These are phyloP conservation scores for Aspergillus ibericus DNA, from an alignment of 2,329 filamentous ascomycete genomes.

Conservation along the genomic window DNA sequence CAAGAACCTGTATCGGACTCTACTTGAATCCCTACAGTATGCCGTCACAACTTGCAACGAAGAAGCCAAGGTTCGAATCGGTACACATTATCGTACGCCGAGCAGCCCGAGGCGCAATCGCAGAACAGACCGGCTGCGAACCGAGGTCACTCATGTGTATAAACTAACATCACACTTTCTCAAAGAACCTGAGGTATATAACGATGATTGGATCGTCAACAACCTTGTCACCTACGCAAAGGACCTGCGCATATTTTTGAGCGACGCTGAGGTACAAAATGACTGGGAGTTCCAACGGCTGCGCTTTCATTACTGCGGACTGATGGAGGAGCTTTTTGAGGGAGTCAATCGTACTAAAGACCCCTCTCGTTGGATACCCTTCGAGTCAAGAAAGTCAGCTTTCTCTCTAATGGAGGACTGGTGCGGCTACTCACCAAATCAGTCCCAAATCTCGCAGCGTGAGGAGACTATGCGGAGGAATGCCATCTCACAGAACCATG, in stretches of 20 bases:
- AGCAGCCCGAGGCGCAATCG: constrained; percentile 80
- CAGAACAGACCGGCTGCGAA: constrained; percentile 82
- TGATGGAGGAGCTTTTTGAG: constrained; percentile 91
- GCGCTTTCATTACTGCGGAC: constrained; percentile 86
- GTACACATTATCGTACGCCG: constrained; percentile 73
- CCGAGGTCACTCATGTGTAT: constrained; percentile 95
- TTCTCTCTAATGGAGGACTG: constrained; percentile 98
- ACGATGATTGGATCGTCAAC: constrained; percentile 85
- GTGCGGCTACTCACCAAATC: constrained; percentile 96
- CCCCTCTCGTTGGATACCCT: constrained; percentile 91
- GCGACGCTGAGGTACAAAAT: constrained; percentile 90
- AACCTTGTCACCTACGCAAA: constrained; percentile 89
- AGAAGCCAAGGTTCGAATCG: constrained; percentile 78
- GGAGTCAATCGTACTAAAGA: constrained; percentile 84
- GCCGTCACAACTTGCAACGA: constrained; percentile 84
- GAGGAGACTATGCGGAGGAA: constrained; percentile 87
- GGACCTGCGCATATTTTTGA: constrained; percentile 89
- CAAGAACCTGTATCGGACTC: constrained; percentile 83
- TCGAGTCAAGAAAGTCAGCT: constrained; percentile 90
- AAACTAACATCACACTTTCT: constrained; percentile 90
- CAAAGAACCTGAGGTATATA: constrained; percentile 72
- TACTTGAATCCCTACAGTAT: constrained; percentile 86
- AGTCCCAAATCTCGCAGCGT: constrained; percentile 73
- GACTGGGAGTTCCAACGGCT: constrained; percentile 93
- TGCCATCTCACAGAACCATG: constrained; percentile 73